Conservation (phyloP, 768 basidiomycete genomes). For the Lyophyllum decastes region DNA sequence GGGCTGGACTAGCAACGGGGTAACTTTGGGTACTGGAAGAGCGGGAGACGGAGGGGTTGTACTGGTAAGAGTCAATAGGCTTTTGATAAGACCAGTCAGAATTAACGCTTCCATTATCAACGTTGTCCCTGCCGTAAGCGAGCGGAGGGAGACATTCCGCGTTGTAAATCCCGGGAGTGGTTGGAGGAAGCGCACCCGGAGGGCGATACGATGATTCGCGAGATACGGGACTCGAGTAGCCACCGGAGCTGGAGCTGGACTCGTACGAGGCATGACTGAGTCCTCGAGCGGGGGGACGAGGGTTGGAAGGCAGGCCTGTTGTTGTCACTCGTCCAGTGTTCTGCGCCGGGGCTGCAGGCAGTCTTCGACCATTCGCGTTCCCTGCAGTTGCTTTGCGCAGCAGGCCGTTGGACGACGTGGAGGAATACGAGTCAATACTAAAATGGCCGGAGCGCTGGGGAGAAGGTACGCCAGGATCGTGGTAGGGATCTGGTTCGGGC, state of each 20-base stretch:
- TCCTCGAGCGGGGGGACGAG: constrained; percentile 14
- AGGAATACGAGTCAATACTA: constrained; percentile 26
- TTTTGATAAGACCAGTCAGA: constrained; percentile 17
- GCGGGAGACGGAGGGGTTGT: constrained; percentile 6
- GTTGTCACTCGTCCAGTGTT: constrained; percentile 17
- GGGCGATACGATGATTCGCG: constrained; percentile 26
- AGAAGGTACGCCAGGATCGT: constrained; percentile 22
- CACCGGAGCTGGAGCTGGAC: constrained; percentile 19
- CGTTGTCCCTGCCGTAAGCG: constrained; percentile 1
- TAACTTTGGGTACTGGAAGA: constrained; percentile 12
- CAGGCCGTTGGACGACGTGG: constrained; percentile 27
- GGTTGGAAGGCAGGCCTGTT: constrained; percentile 19
- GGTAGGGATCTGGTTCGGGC: constrained; percentile 45
- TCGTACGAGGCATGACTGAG: constrained; percentile 17
- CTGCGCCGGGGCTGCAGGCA: constrained; percentile 23
- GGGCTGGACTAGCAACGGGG: constrained; percentile 3
- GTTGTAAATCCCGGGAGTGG: constrained; percentile 25
- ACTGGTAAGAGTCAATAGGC: constrained; percentile 16
- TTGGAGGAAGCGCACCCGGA: constrained; percentile 29
- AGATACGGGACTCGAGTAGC: constrained; percentile 20
- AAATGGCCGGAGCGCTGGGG: constrained; percentile 24
- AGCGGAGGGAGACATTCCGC: constrained; percentile 5
- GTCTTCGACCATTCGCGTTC: constrained; percentile 26
- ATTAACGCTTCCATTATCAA: constrained; percentile 12
- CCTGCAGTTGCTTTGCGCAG: constrained; percentile 28